Base-by-base conservation (phyloP, 2,329 filamentous ascomycete species). In the Exophiala spinifera region DNA sequence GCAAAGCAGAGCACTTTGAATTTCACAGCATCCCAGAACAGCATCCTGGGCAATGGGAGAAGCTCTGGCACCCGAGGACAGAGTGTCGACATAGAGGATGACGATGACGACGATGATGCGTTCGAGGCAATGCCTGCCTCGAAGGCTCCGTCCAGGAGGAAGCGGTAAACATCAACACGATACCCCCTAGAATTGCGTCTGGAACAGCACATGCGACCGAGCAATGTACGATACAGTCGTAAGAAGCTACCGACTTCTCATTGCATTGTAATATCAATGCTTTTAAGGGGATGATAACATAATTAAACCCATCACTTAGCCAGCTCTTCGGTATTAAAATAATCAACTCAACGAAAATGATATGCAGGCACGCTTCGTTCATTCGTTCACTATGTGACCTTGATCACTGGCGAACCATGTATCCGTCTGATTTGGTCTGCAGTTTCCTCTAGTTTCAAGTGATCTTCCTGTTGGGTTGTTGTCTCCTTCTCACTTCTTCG, bases 61-160 rank as follows among this genome's bases (percentile, higher is more conserved):
- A 57, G 53, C 37, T 60, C 63, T 7, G 71, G 67, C 50, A 62
- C 58, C 1, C 63, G 65, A 19, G 65, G 60, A 19, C 21, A 39
- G 49, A 40, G 61, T 66, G 42, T 63, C 68, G 31, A 67, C 68
- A 25, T 58, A 37, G 56, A 64, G 44, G 55, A 31, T 31, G 28
- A 62, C 68, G 33, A 71, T 63, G 40, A 69, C 44, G 70, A 72
- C 48, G 72, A 74, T 15, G 74, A 76, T 66, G 75, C 72, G 11
- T 77, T 77, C 67, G 75, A 77, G 60, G 70, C 74, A n/a, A 60
- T 62, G 19, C 60, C 62, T 25, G 47, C 65, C 59, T 70, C 74
- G n/a, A 60, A 61, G 19, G 59, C 62, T 21, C 46, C 65, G 11
- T 55, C 56, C 11, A 61, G 61, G 52, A 64, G 61, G 28, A 55